Evolutionary conservation across 768 basidiomycete species (phyloP).

Genomic region (Rossbeevera mucosa): DNA sequence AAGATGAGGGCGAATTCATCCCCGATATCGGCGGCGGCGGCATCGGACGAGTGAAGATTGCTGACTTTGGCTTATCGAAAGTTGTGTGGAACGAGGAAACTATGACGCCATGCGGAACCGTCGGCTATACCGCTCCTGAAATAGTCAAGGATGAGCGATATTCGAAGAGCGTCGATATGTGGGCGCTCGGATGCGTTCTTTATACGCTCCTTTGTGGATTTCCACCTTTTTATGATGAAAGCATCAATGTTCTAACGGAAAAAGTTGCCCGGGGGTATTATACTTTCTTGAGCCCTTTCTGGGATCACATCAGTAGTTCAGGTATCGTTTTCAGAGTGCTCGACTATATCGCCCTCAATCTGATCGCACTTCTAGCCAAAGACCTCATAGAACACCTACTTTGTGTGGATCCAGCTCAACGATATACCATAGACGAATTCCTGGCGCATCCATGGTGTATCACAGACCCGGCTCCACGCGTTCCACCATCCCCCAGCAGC

Average conservation of each 20-base stretch:
- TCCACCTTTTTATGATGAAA: slow-evolving; percentile 98
- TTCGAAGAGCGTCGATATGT: slow-evolving; percentile 98
- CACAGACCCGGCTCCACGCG: slow-evolving; percentile 56
- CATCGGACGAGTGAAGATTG: slow-evolving; percentile 97
- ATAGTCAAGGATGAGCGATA: slow-evolving; percentile 99
- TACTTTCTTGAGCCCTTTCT: slow-evolving; percentile 98
- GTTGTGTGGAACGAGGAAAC: slow-evolving; percentile 99
- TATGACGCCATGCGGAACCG: slow-evolving; percentile 99
- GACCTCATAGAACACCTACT: slow-evolving; percentile 92
- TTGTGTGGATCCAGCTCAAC: slow-evolving; percentile 91
- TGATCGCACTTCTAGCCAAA: slow-evolving; percentile 57
- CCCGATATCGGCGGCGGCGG: slow-evolving; percentile 93
- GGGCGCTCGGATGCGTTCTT: slow-evolving; percentile 98
- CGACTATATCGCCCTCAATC: background rate
- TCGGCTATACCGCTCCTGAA: slow-evolving; percentile 98
- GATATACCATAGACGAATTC: slow-evolving; percentile 98
- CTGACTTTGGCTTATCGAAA: slow-evolving; percentile 96
- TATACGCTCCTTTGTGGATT: slow-evolving; percentile 98
- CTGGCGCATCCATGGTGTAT: slow-evolving; percentile 94
- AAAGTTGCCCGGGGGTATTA: slow-evolving; percentile 97
- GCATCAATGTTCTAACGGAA: slow-evolving; percentile 95
- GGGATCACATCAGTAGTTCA: slow-evolving; percentile 87
- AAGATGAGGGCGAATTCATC: slow-evolving; percentile 95
- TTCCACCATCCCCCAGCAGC: slow-evolving; percentile 59
- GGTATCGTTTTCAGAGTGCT: slow-evolving; percentile 41